Base-by-base conservation (phyloP, 306 rosid species). In the Prosopis cineraria region DNA sequence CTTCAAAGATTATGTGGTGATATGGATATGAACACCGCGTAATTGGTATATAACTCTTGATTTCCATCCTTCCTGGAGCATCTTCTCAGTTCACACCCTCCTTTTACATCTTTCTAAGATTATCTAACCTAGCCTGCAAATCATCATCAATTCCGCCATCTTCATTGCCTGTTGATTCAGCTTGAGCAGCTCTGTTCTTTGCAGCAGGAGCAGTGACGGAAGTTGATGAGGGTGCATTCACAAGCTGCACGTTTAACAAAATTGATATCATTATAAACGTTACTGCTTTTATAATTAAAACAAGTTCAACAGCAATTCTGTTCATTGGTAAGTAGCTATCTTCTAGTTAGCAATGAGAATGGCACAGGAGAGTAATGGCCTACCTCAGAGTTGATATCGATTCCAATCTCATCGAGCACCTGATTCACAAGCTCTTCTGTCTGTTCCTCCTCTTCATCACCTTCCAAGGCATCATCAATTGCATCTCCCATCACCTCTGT, bases 81-180 rank as follows among this genome's bases (percentile, higher is more conserved):
- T 33, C 62, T 56, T 55, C 25, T 45, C n/a, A n/a, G n/a, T n/a
- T 56, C 33, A 17, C 40, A 41, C 6, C 78, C 37, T 16, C 16
- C 11, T 27, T 25, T 72, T 68, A 84, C 80, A 80, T 84, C 75
- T 84, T 84, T 59, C 84, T 84, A 44, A 84, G 77, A 45, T 84
- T 84, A 48, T 80, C 80, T 77, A 84, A 77, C 78, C 87, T 80
- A 73, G 85, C 78, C 65, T 93, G 96, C 56, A 93, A 76, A 71
- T 91, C 97, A 52, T 87, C 90, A 47, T 93, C 92, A 58, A 93
- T 91, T 73, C 97, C 98, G 75, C 88, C 55, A 4, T 90, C 97
- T 16, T 91, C 97, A 5, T 79, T 77, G 22, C 78, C 91, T 0
- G 97, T 78, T 74, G 97, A 44, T 88, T 93, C 98, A 34, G 85